Conservation (phyloP, 768 basidiomycete genomes). For the Pleurotus eryngii region DNA sequence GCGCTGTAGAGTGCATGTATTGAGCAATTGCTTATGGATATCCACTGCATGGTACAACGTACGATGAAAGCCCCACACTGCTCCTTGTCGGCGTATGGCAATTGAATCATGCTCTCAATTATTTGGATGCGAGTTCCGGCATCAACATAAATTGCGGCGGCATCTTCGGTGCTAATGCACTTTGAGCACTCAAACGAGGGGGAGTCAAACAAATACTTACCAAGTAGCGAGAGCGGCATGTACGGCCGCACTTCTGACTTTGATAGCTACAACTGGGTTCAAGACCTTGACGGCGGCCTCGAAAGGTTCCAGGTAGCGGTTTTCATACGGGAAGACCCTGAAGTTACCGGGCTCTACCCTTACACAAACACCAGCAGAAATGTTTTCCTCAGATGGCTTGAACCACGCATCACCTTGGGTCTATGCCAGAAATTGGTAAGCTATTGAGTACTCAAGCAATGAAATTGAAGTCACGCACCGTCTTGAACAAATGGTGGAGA, state of each 20-base stretch:
- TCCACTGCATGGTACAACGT: slow-evolving; percentile 20
- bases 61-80: slow-evolving; percentile 89
- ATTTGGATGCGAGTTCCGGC: slow-evolving; percentile 84
- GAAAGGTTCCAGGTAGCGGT: slow-evolving; percentile 75
- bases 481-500: slow-evolving; percentile 76
- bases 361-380: slow-evolving; percentile 76
- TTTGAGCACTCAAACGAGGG: slow-evolving; percentile 5
- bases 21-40: background rate
- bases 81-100: slow-evolving; percentile 83
- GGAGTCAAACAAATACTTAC: slow-evolving; percentile 38
- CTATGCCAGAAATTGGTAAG: slow-evolving; percentile 26
- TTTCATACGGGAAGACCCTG: slow-evolving; percentile 85
- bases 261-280: slow-evolving; percentile 84
- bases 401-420: slow-evolving; percentile 86
- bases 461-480: slow-evolving; percentile 35
- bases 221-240: slow-evolving; percentile 73
- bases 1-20: slow-evolving; percentile 42
- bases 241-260: slow-evolving; percentile 74
- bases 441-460: too few relatives aligned
- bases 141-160: slow-evolving; percentile 66
- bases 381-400: slow-evolving; percentile 79
- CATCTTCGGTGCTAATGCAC: slow-evolving; percentile 50
- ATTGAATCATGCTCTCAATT: slow-evolving; percentile 60
- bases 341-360: slow-evolving; percentile 66
- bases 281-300: slow-evolving; percentile 72